Percentiles rank a stretch among this genome's conserved stretches.
Evolutionary conservation across 192 early-diverging fungal genomes (phyloP).

Genomic region (Geranomyces michiganensis): DNA sequence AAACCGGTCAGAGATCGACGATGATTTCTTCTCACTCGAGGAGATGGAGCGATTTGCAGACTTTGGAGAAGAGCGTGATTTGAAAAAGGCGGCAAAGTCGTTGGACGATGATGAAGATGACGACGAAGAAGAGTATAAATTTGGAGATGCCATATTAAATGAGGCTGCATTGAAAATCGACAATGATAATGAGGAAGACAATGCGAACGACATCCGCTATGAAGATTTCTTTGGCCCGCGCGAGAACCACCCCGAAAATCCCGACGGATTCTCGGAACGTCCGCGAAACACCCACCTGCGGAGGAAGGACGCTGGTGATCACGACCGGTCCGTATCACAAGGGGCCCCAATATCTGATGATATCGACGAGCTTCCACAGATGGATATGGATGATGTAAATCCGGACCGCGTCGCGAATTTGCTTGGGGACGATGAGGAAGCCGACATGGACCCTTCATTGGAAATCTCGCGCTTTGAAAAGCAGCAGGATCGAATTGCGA

Average conservation of each 20-base stretch:
- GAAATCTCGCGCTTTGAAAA: conserved; percentile 77
- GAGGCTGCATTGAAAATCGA: conserved; percentile 51
- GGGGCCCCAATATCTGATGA: conserved; percentile 13
- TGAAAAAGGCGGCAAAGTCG: conserved; percentile 53
- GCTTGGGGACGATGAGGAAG: conserved; percentile 58
- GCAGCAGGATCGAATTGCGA: conserved; percentile 68
- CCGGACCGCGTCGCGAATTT: conserved; percentile 51
- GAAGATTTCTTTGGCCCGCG: conserved; percentile 84
- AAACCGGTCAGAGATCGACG: conserved; percentile 74
- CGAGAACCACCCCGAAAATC: conserved; percentile 38
- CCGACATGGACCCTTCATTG: conserved; percentile 32
- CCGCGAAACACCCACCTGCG: neutral
- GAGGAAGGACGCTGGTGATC: neutral
- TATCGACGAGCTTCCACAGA: conserved; percentile 31
- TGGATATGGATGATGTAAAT: conserved; percentile 28
- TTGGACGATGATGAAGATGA: conserved; percentile 65
- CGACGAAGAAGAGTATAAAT: conserved; percentile 42
- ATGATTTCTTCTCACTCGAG: conserved; percentile 90
- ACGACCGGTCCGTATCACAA: neutral
- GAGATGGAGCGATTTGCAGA: conserved; percentile 90
- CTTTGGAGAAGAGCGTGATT: conserved; percentile 68
- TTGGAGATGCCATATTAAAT: conserved; percentile 25
- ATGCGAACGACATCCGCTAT: conserved; percentile 69
- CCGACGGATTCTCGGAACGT: conserved; percentile 23
- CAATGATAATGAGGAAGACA: conserved; percentile 65